Percentiles rank a stretch among this genome's conserved stretches.
phyloP scores from a whole-genome alignment of 805 yeast species.

The Candida tammaniensis region DNA sequence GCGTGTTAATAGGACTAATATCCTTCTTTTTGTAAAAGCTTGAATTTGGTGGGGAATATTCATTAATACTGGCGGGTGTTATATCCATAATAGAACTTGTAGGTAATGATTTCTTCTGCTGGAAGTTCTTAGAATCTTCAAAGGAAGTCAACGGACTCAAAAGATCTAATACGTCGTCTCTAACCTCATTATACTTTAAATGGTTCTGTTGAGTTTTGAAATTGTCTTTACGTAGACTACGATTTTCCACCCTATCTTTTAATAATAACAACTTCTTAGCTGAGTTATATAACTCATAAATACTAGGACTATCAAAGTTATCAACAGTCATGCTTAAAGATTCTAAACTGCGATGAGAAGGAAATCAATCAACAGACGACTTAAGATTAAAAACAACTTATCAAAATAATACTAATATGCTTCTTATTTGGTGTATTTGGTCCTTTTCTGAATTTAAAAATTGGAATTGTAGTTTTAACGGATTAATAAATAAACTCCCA shows the following conservation, averaged over 20 bases:
- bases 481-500: too few relatives aligned
- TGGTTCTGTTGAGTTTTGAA: constrained; percentile 21
- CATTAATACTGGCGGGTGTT: constrained; percentile 33
- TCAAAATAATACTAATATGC: too few relatives aligned
- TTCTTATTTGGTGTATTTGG: too few relatives aligned
- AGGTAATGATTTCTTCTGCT: constrained; percentile 6
- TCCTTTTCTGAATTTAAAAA: too few relatives aligned
- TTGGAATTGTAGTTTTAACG: too few relatives aligned
- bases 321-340: too few relatives aligned
- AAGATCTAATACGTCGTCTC: constrained; percentile 20
- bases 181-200: constrained; percentile 15
- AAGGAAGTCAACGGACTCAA: constrained; percentile 40
- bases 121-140: constrained; percentile 26
- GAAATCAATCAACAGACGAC: too few relatives aligned
- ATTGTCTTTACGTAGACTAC: constrained; percentile 34
- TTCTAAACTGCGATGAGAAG: too few relatives aligned
- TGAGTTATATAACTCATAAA: constrained; percentile 39
- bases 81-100: constrained; percentile 16
- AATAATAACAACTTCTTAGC: constrained; percentile 38
- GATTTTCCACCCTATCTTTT: constrained; percentile 38
- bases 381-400: too few relatives aligned
- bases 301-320: constrained; percentile 30
- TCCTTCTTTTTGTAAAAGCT: constrained; percentile 17
- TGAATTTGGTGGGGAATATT: constrained; percentile 18
- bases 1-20: constrained; percentile 15